These are phyloP conservation scores for Apocynum venetum DNA, from an alignment of 257 asterid genomes.

Conservation along the genomic window DNA sequence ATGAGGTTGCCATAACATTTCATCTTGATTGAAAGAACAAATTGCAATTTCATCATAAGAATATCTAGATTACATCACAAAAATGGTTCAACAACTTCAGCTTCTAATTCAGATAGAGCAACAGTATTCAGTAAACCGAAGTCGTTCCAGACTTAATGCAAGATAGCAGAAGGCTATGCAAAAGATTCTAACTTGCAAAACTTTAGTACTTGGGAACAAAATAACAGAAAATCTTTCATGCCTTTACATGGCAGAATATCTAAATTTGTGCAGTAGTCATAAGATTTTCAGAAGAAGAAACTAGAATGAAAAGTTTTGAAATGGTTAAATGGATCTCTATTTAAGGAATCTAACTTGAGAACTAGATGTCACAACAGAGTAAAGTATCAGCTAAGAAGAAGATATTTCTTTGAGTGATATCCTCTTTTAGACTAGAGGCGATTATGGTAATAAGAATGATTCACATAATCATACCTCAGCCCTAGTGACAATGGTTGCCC, in stretches of 20 bases:
- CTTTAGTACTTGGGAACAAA: neutral
- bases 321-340: neutral
- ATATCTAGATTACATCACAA: neutral
- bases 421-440: constrained; percentile 5
- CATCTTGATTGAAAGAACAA: neutral
- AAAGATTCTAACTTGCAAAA: neutral
- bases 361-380: neutral
- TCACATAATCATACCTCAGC: constrained; percentile 62
- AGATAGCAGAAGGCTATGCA: neutral
- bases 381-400: neutral
- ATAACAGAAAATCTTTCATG: neutral
- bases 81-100: neutral
- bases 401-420: neutral
- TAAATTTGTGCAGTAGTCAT: neutral
- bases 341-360: neutral
- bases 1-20: neutral
- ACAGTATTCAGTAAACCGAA: neutral
- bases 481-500: constrained; percentile 68
- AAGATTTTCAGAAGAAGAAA: neutral
- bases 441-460: constrained; percentile 17
- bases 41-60: neutral
- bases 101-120: neutral
- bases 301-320: neutral
- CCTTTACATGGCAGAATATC: neutral
- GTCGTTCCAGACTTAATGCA: neutral